Percentiles rank a stretch among this genome's conserved stretches.
phyloP scores from a whole-genome alignment of 1,284 basidiomycete genomes.

The Puccinia polysora region DNA sequence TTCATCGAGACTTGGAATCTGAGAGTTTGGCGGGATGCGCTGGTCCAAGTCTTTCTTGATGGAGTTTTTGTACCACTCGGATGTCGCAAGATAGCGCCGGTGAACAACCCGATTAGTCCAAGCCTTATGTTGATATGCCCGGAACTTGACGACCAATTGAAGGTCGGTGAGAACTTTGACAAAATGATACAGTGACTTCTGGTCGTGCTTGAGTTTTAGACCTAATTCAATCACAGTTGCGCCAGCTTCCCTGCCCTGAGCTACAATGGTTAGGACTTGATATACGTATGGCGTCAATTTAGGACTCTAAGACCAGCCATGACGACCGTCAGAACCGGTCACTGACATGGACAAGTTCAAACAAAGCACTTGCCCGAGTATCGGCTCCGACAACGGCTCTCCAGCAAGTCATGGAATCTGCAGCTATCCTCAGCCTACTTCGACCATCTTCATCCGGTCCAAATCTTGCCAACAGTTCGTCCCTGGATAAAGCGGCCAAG shows the following conservation, averaged over 20 bases:
- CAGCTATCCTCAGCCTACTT: conserved; percentile 63
- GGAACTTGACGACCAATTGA: conserved; percentile 59
- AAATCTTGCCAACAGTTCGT: conserved; percentile 21
- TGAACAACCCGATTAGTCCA: conserved; percentile 51
- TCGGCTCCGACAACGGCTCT: conserved; percentile 75
- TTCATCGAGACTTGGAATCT: conserved; percentile 35
- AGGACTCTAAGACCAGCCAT: conserved; percentile 59
- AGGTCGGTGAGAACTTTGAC: conserved; percentile 68
- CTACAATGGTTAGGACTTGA: conserved; percentile 75
- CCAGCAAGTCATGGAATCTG: conserved; percentile 68
- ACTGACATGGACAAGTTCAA: background rate
- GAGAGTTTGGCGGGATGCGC: conserved; percentile 44
- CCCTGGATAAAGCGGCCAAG: conserved; percentile 2
- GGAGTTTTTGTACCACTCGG: conserved; percentile 44
- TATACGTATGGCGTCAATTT: conserved; percentile 78
- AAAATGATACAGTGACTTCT: conserved; percentile 81
- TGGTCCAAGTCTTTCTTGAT: conserved; percentile 32
- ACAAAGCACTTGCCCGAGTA: conserved; percentile 60
- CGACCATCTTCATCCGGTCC: conserved; percentile 25
- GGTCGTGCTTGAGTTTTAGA: conserved; percentile 73
- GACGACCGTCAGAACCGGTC: conserved; percentile 19
- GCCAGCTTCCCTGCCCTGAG: conserved; percentile 69
- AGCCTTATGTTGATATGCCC: conserved; percentile 46
- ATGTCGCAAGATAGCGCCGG: conserved; percentile 48
- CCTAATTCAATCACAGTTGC: conserved; percentile 73